A percentile compares a stretch with the other conserved stretches of the same genome.
Evolutionary conservation across 306 rosid genomes (phyloP).

Genomic region (Acacia melanoxylon): DNA sequence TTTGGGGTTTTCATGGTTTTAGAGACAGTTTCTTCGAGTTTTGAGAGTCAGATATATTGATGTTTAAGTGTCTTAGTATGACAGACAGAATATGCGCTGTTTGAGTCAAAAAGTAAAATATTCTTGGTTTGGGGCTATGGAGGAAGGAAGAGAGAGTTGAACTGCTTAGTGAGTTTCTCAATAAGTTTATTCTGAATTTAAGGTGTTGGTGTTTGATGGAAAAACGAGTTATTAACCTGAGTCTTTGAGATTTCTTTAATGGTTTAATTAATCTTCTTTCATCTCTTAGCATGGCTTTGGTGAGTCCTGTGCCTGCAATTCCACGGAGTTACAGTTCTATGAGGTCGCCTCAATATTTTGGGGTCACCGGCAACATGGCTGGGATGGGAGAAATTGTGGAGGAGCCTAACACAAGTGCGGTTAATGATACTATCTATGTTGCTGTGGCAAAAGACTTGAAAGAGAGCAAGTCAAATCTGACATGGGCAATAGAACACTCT

Average conservation of each 20-base stretch:
- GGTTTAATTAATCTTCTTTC: conserved; percentile 21
- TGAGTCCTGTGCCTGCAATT: conserved; percentile 51
- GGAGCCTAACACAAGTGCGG: conserved; percentile 44
- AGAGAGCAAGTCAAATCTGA: conserved; percentile 61
- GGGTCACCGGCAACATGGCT: conserved; percentile 35
- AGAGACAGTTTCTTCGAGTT: conserved; percentile 2
- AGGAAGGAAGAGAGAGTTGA: not conserved
- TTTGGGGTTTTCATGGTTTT: conserved; percentile 8
- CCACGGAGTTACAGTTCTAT: conserved; percentile 34
- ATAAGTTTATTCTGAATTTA: not conserved
- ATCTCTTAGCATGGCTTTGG: conserved; percentile 57
- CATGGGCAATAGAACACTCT: conserved; percentile 64
- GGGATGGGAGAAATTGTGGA: conserved; percentile 51
- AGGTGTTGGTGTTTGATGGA: not conserved
- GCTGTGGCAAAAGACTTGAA: conserved; percentile 72
- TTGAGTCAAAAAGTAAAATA: not conserved
- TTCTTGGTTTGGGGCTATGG: not conserved
- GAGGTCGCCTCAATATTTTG: conserved; percentile 38
- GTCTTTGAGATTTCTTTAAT: not conserved
- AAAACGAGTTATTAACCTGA: too few relatives aligned
- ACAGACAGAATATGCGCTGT: not conserved
- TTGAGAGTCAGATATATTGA: not conserved
- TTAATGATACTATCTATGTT: conserved; percentile 57
- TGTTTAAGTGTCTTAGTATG: conserved; percentile 19
- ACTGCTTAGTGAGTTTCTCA: not conserved